Base-by-base conservation (phyloP, 805 yeast species). In the Cyberlindnera mycetangii region DNA sequence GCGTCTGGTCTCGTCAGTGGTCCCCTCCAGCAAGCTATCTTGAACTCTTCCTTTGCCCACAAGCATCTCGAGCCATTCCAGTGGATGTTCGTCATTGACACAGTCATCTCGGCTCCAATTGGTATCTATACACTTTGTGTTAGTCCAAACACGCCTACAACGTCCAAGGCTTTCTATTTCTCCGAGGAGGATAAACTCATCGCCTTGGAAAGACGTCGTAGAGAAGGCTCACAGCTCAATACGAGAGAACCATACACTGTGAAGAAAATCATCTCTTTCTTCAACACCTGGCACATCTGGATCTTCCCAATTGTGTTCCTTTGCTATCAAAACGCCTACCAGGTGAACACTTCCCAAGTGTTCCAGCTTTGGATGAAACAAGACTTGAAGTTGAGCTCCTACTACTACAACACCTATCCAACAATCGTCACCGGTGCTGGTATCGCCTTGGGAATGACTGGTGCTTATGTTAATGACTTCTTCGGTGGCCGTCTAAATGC, bases 271-370 rank as follows among this genome's bases (percentile, higher is more conserved):
- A 70, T 64, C 39, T 43, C 66, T 1, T 69, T 67, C 50, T 73
- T 74, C 60, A 63, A 51, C 45, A 71, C 78, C 5, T 75, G 80
- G 80, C 79, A 75, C 57, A 61, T 73, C 27, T 71, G 53, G 32
- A 69, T 71, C 17, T 74, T 74, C 52, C 78, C 78, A 16, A 3
- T 44, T 1, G 22, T 55, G 17, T 56, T 56, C 45, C 44, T 53
- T n/a, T 16, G 49, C 7, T 56, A 52, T 46, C 51, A 53, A 39
- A 52, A 53, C 17, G 17, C 50, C 6, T 47, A 42, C 24, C 47
- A 65, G 43, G 64, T 69, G 14, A 54, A 58, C 2, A 37, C 64
- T 7, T 74, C 68, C 41, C 76, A 76, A n/a, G 67, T 78, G 0
- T 66, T 75, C 48, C 62, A 65, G 19, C 60, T 70, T 2, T 76